Evolutionary conservation across 2,329 filamentous ascomycete genomes (phyloP), one percentile per base, ranked within the genome.

Genomic region (Thelonectria discophora): DNA sequence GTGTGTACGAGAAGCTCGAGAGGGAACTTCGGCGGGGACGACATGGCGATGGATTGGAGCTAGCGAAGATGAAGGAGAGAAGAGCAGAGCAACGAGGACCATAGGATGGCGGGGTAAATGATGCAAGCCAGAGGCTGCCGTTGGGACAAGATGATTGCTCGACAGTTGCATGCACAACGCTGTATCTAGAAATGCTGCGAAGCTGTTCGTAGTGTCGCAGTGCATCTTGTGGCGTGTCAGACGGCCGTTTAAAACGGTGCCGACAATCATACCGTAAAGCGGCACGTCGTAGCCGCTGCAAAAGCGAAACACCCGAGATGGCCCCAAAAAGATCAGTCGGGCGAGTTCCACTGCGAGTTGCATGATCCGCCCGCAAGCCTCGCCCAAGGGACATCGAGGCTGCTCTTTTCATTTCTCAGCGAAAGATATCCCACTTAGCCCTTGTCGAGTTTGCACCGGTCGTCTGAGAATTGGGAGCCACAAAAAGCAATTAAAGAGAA

Each of bases 341-440:
- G 53, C 45, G 32, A 56, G 53, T 56, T 56, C 53, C 21, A 37
- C 34, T 10, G 20, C 32, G 32, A 42, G 48, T 56, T 56, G 53
- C 53, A 56, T 56, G 53, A 56, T 46, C 21, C 17, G 15, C 34
- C 48, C 21, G 34, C 37, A 27, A 39, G n/a, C 17, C 48, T 37
- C 32, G 5, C 21, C 13, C 5, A 30, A 30, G 27, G 27, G 27
- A 24, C 8, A 24, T 24, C 24, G 2, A 30, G 27, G 27, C 27
- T 30, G 27, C 42, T 39, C 40, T 13, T 45, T 37, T 34, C 27
- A 13, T 18, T 32, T 18, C 20, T 47, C 17, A 63, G 60, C 30
- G 24, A 47, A 18, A 50, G 20, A 48, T 11, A 30, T 43, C 37
- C 40, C 40, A 43, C 40, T 37, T 43, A 7, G 40, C 27, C 40